phyloP scores from a whole-genome alignment of 2,329 filamentous ascomycete species.

The Colletotrichum endophyticum region DNA sequence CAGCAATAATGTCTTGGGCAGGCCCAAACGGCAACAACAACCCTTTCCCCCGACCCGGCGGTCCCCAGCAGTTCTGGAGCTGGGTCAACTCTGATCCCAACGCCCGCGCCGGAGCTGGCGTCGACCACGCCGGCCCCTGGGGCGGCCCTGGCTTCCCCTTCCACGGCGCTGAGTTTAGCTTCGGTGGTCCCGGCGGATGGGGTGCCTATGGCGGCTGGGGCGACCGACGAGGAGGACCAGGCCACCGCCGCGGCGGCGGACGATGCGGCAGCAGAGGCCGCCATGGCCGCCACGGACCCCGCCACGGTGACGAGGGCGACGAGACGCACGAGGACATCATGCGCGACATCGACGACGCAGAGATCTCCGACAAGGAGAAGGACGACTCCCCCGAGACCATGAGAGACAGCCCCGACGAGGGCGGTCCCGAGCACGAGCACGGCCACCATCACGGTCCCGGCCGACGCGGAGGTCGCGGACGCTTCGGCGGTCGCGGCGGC shows the following conservation, averaged over 20 bases:
- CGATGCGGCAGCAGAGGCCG: constrained; percentile 9
- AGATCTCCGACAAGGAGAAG: constrained; percentile 33
- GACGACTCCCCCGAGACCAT: constrained; percentile 38
- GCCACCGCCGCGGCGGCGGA: background rate
- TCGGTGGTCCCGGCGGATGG: constrained; percentile 13
- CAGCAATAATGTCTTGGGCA: constrained; percentile 20
- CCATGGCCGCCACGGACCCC: constrained; percentile 13
- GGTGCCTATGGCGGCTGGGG: constrained; percentile 13
- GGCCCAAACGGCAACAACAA: constrained; percentile 16
- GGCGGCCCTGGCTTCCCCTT: constrained; percentile 39
- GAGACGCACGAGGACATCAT: background rate
- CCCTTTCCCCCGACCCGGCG: constrained; percentile 1
- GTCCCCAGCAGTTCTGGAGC: constrained; percentile 23
- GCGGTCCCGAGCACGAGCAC: constrained; percentile 36
- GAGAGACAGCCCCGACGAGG: constrained; percentile 34
- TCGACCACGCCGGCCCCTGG: constrained; percentile 37
- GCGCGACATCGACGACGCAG: constrained; percentile 26
- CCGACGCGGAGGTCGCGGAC: constrained; percentile 20
- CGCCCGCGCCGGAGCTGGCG: constrained; percentile 35
- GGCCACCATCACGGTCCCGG: constrained; percentile 27
- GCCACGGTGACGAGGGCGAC: constrained; percentile 19
- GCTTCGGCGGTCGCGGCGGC: background rate
- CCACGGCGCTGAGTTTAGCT: constrained; percentile 16
- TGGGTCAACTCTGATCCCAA: constrained; percentile 39
- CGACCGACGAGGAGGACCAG: constrained; percentile 1